Percentiles rank a stretch among this genome's conserved stretches.
These are phyloP conservation scores for Mesembryanthemum crystallinum DNA, from an alignment of 148 eudicot genomes.

Conservation along the genomic window DNA sequence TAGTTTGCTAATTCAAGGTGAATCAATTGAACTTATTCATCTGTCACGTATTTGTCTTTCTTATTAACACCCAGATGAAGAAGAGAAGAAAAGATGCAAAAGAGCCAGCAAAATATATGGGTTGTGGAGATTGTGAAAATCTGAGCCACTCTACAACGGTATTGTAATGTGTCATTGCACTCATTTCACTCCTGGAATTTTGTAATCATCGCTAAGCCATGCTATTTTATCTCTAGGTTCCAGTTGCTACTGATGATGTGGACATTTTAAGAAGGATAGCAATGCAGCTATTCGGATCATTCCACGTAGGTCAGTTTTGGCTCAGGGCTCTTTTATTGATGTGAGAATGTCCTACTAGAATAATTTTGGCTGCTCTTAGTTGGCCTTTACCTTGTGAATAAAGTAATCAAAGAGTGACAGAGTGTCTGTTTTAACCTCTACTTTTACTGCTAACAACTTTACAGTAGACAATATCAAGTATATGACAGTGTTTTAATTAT, in stretches of 20 bases:
- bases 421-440: not conserved
- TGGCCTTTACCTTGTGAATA: not conserved
- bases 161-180: conserved; percentile 13
- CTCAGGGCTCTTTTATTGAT: conserved; percentile 4
- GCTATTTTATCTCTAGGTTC: conserved; percentile 46
- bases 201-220: conserved; percentile 9
- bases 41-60: conserved; percentile 4
- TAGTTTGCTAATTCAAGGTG: too few relatives aligned
- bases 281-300: conserved; percentile 63
- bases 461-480: not conserved
- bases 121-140: conserved; percentile 95
- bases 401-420: not conserved
- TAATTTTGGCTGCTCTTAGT: not conserved
- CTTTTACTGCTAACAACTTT: not conserved
- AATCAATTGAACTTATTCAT: too few relatives aligned
- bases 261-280: conserved; percentile 71
- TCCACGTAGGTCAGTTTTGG: conserved; percentile 55
- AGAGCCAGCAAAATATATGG: conserved; percentile 91
- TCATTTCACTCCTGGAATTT: conserved; percentile 12
- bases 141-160: conserved; percentile 86
- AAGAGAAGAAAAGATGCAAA: conserved; percentile 78
- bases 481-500: not conserved
- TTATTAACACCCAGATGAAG: conserved; percentile 51
- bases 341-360: not conserved
- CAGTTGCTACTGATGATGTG: conserved; percentile 82